Conservation (phyloP, 306 rosid species). For the Dryas alaskensis region DNA sequence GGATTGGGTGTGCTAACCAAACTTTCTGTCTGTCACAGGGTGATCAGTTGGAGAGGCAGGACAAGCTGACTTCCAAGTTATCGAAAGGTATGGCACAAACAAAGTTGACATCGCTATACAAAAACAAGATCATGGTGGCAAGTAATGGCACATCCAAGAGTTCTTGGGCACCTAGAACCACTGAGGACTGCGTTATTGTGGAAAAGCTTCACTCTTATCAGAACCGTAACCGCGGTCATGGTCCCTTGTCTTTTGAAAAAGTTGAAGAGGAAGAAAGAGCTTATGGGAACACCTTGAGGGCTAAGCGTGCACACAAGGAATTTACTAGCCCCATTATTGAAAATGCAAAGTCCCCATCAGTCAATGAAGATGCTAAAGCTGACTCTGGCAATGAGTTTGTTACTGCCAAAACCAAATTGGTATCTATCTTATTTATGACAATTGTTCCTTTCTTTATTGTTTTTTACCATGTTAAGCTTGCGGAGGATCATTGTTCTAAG, state of each 20-base stretch:
- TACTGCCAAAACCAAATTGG: conserved; percentile 69
- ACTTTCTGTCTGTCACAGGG: conserved; percentile 34
- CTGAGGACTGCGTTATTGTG: conserved; percentile 49
- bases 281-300: conserved; percentile 36
- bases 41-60: conserved; percentile 44
- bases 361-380: conserved; percentile 50
- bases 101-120: conserved; percentile 46
- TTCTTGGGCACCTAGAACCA: conserved; percentile 39
- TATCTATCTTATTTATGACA: conserved; percentile 15
- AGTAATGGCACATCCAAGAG: conserved; percentile 36
- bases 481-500: neutral
- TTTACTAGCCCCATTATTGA: conserved; percentile 48
- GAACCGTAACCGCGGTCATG: conserved; percentile 39
- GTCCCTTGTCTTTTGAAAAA: conserved; percentile 37
- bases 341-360: conserved; percentile 50
- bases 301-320: conserved; percentile 67
- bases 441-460: neutral
- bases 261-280: conserved; percentile 60
- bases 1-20: neutral
- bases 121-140: conserved; percentile 39
- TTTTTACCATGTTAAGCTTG: neutral
- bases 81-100: conserved; percentile 49
- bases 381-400: conserved; percentile 64
- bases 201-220: conserved; percentile 45
- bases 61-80: conserved; percentile 33